phyloP scores from a whole-genome alignment of 2,329 filamentous ascomycete genomes.

The Diaporthe nobilis region DNA sequence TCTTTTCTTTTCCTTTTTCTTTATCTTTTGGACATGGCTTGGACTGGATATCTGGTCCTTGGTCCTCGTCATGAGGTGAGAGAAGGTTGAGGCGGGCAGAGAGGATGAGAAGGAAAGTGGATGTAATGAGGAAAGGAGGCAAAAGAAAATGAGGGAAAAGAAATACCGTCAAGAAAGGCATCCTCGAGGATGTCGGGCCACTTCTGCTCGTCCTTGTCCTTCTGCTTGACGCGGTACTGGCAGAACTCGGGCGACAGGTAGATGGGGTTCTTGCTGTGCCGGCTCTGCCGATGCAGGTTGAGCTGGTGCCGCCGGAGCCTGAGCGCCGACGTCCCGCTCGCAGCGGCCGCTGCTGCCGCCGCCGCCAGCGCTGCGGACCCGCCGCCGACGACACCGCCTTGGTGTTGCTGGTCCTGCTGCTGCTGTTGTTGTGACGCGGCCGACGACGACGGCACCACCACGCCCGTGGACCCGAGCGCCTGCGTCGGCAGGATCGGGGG shows the following conservation, averaged over 20 bases:
- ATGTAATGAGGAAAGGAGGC: background rate
- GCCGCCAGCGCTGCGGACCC: conserved; percentile 13
- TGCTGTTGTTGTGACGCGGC: background rate
- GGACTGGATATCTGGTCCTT: background rate
- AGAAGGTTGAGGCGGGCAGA: background rate
- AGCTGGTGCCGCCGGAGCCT: conserved; percentile 51
- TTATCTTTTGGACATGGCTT: background rate
- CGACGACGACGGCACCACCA: conserved; percentile 4
- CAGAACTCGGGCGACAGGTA: conserved; percentile 74
- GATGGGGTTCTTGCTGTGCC: conserved; percentile 68
- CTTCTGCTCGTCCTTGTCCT: conserved; percentile 73
- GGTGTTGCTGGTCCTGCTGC: conserved; percentile 47
- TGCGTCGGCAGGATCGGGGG: conserved; percentile 65
- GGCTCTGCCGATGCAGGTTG: conserved; percentile 50
- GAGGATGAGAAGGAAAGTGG: background rate
- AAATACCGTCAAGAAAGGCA: conserved; percentile 77
- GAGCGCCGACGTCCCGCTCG: conserved; percentile 38
- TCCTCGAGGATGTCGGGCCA: conserved; percentile 75
- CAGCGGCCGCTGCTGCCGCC: background rate
- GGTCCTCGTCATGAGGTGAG: background rate
- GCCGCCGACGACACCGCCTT: background rate
- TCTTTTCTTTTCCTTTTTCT: background rate
- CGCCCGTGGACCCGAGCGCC: conserved; percentile 61
- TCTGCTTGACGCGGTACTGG: conserved; percentile 76
- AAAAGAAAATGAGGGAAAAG: conserved; percentile 15